Conservation (phyloP, 176 grass and related monocot species). For the Eremochloa ophiuroides region DNA sequence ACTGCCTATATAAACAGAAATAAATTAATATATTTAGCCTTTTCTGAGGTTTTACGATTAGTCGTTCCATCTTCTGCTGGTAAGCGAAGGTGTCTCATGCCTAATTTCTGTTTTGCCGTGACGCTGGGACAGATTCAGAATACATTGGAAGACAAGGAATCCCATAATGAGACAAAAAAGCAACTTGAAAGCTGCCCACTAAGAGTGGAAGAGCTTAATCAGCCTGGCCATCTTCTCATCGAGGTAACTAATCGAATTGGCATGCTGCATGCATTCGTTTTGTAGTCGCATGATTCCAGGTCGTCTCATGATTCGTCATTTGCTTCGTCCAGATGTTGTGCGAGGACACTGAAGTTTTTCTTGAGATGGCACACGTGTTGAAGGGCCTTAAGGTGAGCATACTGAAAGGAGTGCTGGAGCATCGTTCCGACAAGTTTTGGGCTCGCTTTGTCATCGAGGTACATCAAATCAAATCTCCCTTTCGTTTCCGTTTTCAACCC, state of each 20-base stretch:
- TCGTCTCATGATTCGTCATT: not conserved
- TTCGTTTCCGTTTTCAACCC: not conserved
- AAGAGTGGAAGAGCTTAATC: slow-evolving; percentile 65
- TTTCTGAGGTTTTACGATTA: not conserved
- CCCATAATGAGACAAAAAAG: not conserved
- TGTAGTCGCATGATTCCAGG: not conserved
- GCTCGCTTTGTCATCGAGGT: slow-evolving; percentile 69
- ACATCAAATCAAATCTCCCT: not conserved
- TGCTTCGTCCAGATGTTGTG: slow-evolving; percentile 51
- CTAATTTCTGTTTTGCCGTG: not conserved
- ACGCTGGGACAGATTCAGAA: slow-evolving; percentile 14
- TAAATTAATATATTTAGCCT: not conserved
- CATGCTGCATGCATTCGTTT: not conserved
- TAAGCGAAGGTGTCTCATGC: not conserved
- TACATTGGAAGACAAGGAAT: not conserved
- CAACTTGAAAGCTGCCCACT: slow-evolving; percentile 43
- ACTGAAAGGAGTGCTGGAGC: slow-evolving; percentile 59
- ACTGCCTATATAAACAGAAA: not conserved
- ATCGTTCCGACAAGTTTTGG: slow-evolving; percentile 39
- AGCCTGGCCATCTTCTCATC: slow-evolving; percentile 63
- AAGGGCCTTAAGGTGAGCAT: slow-evolving; percentile 50
- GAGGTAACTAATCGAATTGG: slow-evolving; percentile 35
- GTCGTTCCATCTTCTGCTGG: not conserved
- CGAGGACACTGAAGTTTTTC: slow-evolving; percentile 48
- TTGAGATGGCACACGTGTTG: slow-evolving; percentile 49